Conservation (phyloP, 495 filamentous ascomycete genomes). For the Rhypophila decipiens region DNA sequence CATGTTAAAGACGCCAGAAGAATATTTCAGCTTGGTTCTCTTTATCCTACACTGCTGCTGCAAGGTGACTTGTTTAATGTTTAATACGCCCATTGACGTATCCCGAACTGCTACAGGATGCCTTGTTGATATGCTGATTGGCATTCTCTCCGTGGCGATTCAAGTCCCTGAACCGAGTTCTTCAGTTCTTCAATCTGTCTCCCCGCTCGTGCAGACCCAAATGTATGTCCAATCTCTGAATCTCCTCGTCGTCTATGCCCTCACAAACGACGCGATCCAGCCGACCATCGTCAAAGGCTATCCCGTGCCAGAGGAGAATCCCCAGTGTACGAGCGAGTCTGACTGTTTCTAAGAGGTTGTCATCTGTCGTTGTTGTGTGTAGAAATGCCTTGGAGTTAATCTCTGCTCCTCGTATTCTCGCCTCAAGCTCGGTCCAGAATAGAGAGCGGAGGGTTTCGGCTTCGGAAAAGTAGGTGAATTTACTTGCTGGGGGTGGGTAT, state of each 20-base stretch:
- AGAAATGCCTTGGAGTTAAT: not conserved
- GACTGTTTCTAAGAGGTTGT: slow-evolving; percentile 20
- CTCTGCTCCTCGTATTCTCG: slow-evolving; percentile 21
- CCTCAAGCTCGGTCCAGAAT: slow-evolving; percentile 43
- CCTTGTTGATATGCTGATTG: too few relatives aligned
- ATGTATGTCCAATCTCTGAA: slow-evolving; percentile 7
- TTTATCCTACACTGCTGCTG: too few relatives aligned
- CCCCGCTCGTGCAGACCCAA: too few relatives aligned
- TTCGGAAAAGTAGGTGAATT: slow-evolving; percentile 36
- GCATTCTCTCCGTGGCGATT: too few relatives aligned
- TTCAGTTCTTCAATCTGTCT: too few relatives aligned
- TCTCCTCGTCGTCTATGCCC: slow-evolving; percentile 2
- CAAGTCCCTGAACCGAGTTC: too few relatives aligned
- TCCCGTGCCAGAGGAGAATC: slow-evolving; percentile 53
- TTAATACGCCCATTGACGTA: too few relatives aligned
- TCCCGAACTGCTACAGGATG: too few relatives aligned
- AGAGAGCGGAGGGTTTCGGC: slow-evolving; percentile 30
- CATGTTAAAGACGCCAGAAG: too few relatives aligned
- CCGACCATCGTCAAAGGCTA: slow-evolving; percentile 46
- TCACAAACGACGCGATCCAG: slow-evolving; percentile 4
- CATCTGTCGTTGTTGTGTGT: not conserved
- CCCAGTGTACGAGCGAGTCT: slow-evolving; percentile 42
- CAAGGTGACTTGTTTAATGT: too few relatives aligned
- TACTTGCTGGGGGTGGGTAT: slow-evolving; percentile 9
- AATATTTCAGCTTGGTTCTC: too few relatives aligned